Evolutionary conservation across 176 grass and related monocot genomes (phyloP).

Genomic region (Melocanna baccifera): DNA sequence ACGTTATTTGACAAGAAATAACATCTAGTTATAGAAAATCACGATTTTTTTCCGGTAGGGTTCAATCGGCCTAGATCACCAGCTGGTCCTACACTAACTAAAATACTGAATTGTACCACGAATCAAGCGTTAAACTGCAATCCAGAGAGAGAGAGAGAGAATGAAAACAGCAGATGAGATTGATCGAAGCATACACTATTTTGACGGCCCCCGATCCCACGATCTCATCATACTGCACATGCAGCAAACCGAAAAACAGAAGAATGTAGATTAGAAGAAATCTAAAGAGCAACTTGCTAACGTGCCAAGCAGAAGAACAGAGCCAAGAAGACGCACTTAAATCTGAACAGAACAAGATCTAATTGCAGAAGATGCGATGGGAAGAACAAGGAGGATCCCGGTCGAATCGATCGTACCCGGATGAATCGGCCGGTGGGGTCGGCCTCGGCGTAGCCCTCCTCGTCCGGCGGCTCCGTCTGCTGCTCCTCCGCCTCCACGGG

Average conservation of each 20-base stretch:
- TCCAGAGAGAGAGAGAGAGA: background rate
- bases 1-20: background rate
- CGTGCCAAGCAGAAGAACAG: background rate
- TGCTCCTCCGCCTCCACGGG: slow-evolving; percentile 22
- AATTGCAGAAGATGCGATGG: background rate
- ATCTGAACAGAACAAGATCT: background rate
- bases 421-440: slow-evolving; percentile 50
- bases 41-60: background rate
- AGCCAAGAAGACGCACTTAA: background rate
- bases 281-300: background rate
- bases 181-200: slow-evolving; percentile 50
- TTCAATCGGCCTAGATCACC: background rate
- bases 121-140: background rate
- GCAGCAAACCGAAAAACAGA: background rate
- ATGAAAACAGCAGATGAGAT: background rate
- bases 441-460: slow-evolving; percentile 42
- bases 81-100: background rate
- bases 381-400: background rate
- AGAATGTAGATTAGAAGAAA: background rate
- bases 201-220: slow-evolving; percentile 45
- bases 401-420: slow-evolving; percentile 28
- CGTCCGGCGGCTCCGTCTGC: slow-evolving; percentile 40
- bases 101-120: background rate
- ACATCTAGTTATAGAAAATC: background rate
- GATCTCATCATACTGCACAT: slow-evolving; percentile 42